Conservation (phyloP, 306 rosid genomes). For the Rosa lucieae region DNA sequence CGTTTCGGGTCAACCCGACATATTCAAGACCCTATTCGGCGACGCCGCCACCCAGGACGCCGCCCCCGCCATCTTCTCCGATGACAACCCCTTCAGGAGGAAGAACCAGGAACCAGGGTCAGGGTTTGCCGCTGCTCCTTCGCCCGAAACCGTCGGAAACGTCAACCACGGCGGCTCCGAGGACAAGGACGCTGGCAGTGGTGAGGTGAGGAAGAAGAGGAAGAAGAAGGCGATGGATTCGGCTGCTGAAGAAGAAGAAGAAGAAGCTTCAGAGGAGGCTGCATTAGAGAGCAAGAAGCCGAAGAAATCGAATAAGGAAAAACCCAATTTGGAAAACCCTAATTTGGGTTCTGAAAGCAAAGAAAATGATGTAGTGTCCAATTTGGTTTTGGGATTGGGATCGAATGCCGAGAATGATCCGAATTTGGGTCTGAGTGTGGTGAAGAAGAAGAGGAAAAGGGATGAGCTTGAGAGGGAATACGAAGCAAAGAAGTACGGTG, state of each 20-base stretch:
- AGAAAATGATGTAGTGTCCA: conserved; percentile 7
- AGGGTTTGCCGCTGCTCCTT: background rate
- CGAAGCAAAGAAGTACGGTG: conserved; percentile 72
- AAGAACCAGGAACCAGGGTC: conserved; percentile 32
- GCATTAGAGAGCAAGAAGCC: conserved; percentile 15
- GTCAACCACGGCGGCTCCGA: conserved; percentile 8
- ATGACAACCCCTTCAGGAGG: conserved; percentile 58
- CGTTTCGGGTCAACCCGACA: conserved; percentile 41
- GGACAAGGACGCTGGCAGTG: conserved; percentile 23
- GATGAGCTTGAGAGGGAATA: conserved; percentile 84
- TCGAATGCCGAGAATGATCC: background rate
- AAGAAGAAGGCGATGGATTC: conserved; percentile 30
- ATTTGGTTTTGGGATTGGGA: conserved; percentile 9
- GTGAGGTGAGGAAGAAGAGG: conserved; percentile 37
- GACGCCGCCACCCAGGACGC: conserved; percentile 27
- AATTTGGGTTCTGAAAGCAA: conserved; percentile 11
- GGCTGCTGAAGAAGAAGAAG: background rate
- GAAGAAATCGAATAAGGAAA: conserved; percentile 28
- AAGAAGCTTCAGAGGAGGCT: conserved; percentile 32
- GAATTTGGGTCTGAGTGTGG: background rate
- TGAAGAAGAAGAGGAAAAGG: conserved; percentile 73
- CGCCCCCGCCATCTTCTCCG: conserved; percentile 65
- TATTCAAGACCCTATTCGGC: conserved; percentile 60
- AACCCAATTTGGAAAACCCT: background rate
- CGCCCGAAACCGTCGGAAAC: conserved; percentile 12